These are phyloP conservation scores for Corymbia calophylla DNA, from an alignment of 441 rosid genomes.

Conservation along the genomic window DNA sequence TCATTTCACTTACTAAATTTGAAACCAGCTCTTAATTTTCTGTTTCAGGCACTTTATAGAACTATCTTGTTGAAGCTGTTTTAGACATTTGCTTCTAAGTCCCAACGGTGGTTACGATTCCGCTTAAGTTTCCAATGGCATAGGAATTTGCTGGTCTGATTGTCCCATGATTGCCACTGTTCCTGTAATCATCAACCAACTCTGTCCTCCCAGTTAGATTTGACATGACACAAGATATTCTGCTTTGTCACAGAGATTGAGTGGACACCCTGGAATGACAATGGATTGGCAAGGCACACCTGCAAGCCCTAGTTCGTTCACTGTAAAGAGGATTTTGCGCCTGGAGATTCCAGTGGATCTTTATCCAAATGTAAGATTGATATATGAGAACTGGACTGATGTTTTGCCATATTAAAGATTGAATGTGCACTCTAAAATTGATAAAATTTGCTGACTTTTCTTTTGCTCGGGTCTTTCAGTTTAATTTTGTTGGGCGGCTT, in stretches of 20 bases:
- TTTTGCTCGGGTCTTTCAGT: constrained; percentile 39
- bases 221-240: background rate
- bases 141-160: background rate
- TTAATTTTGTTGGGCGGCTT: constrained; percentile 91
- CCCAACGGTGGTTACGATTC: background rate
- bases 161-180: background rate
- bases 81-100: background rate
- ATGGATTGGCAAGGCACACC: constrained; percentile 99
- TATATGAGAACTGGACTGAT: background rate
- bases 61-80: background rate
- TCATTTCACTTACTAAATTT: background rate
- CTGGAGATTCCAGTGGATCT: constrained; percentile 97
- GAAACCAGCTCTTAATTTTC: background rate
- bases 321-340: constrained; percentile 90
- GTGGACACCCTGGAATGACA: constrained; percentile 87
- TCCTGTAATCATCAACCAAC: background rate
- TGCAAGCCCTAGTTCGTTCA: constrained; percentile 84
- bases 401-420: background rate
- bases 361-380: constrained; percentile 51
- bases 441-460: background rate
- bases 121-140: background rate
- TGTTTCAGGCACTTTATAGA: background rate
- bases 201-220: background rate
- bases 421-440: background rate
- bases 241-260: constrained; percentile 47